phyloP scores from a whole-genome alignment of 2,329 filamentous ascomycete genomes.

The Fusarium siculi region DNA sequence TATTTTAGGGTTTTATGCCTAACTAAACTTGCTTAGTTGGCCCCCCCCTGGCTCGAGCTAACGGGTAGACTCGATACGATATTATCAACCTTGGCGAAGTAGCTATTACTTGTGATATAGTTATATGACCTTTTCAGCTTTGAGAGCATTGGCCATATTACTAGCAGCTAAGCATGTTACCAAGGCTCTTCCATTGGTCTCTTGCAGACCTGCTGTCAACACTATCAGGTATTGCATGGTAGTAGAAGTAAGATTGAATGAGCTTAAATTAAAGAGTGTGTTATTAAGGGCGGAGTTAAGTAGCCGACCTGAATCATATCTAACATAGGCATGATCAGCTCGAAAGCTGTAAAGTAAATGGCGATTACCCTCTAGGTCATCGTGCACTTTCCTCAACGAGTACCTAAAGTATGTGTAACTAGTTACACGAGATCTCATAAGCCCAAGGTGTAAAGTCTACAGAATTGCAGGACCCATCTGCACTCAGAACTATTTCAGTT shows the following conservation, averaged over 20 bases:
- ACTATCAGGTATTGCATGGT: accelerated
- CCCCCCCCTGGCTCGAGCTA: too few relatives aligned
- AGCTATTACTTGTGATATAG: background rate
- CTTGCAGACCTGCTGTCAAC: accelerated
- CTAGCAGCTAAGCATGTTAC: too few relatives aligned
- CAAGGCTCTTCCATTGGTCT: background rate
- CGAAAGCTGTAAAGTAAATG: background rate
- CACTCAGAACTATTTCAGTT: background rate
- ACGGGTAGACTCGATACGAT: accelerated
- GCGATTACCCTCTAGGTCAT: background rate
- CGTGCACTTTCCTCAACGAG: accelerated
- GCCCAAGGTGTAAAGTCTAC: background rate
- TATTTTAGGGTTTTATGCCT: too few relatives aligned
- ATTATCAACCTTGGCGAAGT: too few relatives aligned
- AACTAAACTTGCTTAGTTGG: too few relatives aligned
- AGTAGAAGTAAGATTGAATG: too few relatives aligned
- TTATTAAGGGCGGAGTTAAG: accelerated
- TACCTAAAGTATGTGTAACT: background rate
- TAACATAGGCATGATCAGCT: too few relatives aligned
- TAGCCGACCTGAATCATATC: too few relatives aligned
- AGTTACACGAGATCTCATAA: background rate
- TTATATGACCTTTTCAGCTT: background rate
- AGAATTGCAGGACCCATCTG: background rate
- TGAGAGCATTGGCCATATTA: background rate
- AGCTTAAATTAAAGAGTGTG: accelerated